These are phyloP conservation scores for Cucurbita maxima DNA, from an alignment of 306 rosid species.

Conservation along the genomic window DNA sequence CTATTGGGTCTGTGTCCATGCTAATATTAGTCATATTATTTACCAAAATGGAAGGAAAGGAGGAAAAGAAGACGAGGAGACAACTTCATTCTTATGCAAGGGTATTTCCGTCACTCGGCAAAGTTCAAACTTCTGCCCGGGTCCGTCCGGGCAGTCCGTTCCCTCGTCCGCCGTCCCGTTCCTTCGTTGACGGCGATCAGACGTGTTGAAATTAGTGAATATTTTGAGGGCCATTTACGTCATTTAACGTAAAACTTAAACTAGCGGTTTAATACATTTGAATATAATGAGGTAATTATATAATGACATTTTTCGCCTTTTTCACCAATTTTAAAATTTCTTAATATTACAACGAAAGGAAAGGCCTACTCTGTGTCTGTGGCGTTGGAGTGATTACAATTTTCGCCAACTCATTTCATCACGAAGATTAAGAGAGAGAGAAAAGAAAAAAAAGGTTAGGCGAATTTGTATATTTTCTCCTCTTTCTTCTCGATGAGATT, in stretches of 20 bases:
- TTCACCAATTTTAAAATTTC: background rate
- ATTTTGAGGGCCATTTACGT: background rate
- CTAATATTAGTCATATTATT: no score
- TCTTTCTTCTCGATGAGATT: constrained; percentile 13
- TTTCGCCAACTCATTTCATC: constrained; percentile 4
- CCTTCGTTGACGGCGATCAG: background rate
- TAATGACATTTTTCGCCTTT: background rate
- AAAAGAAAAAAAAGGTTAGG: background rate
- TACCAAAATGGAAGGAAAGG: no score
- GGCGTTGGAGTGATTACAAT: background rate
- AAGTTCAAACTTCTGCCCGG: background rate
- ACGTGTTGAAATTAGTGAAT: background rate
- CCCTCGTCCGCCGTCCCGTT: background rate
- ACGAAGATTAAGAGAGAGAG: background rate
- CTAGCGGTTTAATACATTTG: constrained; percentile 3
- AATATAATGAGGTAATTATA: background rate
- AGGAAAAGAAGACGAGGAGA: no score
- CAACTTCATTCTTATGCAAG: background rate
- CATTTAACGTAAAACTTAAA: background rate
- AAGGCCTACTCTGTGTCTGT: background rate
- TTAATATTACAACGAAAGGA: background rate
- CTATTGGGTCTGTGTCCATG: no score
- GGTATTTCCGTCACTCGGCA: background rate
- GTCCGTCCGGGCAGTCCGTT: background rate
- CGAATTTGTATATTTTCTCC: background rate